phyloP scores from a whole-genome alignment of 1,284 basidiomycete genomes.

The Fistulinella cinereoalba region DNA sequence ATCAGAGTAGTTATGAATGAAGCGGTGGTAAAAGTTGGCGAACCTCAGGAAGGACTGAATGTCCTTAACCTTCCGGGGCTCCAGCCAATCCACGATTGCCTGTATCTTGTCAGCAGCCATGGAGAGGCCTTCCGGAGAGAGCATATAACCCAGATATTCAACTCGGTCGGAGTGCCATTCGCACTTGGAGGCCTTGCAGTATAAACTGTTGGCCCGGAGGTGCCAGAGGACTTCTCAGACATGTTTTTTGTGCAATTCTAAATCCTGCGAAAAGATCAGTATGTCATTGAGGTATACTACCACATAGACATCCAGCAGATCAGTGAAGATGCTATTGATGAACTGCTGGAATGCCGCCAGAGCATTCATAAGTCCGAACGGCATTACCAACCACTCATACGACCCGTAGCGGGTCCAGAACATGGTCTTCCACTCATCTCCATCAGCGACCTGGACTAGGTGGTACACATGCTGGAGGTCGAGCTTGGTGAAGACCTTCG shows the following conservation, averaged over 20 bases:
- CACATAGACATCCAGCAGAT: neutral
- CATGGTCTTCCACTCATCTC: neutral
- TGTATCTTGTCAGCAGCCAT: slow-evolving; percentile 2
- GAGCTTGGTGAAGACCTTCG: neutral
- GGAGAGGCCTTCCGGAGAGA: neutral
- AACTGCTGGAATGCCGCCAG: neutral
- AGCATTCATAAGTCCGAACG: neutral
- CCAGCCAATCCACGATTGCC: slow-evolving; percentile 1
- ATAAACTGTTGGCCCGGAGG: slow-evolving; percentile 22
- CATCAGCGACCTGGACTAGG: neutral
- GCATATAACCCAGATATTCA: slow-evolving; percentile 29
- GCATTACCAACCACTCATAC: neutral
- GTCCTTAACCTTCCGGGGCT: slow-evolving; percentile 11
- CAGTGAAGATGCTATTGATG: neutral
- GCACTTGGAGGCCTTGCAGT: slow-evolving; percentile 30
- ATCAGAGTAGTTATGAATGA: neutral
- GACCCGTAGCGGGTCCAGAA: neutral
- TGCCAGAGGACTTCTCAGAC: slow-evolving; percentile 30
- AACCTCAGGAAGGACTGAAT: slow-evolving; percentile 5
- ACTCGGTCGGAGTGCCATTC: slow-evolving; percentile 20
- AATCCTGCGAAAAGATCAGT: neutral
- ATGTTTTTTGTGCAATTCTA: slow-evolving; percentile 24
- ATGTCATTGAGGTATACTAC: neutral
- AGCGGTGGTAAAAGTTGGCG: neutral
- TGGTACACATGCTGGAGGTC: neutral